Conservation (phyloP, 495 filamentous ascomycete genomes). For the Evernia prunastri region DNA sequence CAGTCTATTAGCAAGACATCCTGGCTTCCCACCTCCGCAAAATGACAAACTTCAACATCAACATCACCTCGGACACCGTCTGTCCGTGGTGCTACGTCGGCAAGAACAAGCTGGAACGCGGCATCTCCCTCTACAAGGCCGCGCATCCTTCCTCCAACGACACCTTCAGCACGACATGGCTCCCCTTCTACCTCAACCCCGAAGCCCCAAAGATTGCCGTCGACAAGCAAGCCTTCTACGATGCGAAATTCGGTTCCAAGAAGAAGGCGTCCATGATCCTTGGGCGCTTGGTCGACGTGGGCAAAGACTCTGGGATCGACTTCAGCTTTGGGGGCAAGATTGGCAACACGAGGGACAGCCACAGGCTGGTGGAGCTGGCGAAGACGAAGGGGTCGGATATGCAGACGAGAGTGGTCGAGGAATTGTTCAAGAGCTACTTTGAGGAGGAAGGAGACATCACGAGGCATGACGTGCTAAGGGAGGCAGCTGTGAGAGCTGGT, state of each 20-base stretch:
- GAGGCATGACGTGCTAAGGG: slow-evolving; percentile 48
- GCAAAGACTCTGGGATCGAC: slow-evolving; percentile 58
- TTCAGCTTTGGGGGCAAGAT: slow-evolving; percentile 68
- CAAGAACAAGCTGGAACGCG: slow-evolving; percentile 62
- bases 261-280: slow-evolving; percentile 51
- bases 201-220: slow-evolving; percentile 48
- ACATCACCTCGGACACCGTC: slow-evolving; percentile 67
- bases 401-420: slow-evolving; percentile 59
- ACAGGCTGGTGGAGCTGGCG: slow-evolving; percentile 65
- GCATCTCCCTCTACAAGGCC: slow-evolving; percentile 58
- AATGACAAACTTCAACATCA: slow-evolving; percentile 75
- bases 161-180: slow-evolving; percentile 66
- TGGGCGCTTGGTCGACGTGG: slow-evolving; percentile 50
- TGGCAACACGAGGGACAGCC: slow-evolving; percentile 72
- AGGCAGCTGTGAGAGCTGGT: slow-evolving; percentile 52
- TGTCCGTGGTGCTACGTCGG: slow-evolving; percentile 90
- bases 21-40: slow-evolving; percentile 22
- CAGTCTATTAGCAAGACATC: no score
- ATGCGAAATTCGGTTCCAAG: slow-evolving; percentile 52
- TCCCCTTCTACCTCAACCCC: slow-evolving; percentile 76
- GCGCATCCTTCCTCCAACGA: slow-evolving; percentile 49
- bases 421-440: slow-evolving; percentile 68
- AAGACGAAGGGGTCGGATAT: slow-evolving; percentile 48
- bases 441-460: slow-evolving; percentile 76
- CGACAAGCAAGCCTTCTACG: slow-evolving; percentile 52